phyloP scores from a whole-genome alignment of 2,329 filamentous ascomycete genomes.

The Fusarium sororula region DNA sequence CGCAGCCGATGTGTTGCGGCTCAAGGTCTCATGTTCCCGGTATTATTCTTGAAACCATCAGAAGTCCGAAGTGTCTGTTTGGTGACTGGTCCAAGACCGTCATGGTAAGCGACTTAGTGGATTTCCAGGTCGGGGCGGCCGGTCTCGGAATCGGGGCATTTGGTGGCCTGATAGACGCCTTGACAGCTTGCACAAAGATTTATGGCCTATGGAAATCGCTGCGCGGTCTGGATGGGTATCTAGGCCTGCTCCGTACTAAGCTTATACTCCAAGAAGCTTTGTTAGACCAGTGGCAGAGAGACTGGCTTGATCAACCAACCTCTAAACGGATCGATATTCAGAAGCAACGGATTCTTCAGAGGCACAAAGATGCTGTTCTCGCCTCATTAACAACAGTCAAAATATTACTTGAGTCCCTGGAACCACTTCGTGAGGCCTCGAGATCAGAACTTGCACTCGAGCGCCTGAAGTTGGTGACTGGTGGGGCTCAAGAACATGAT shows the following conservation, averaged over 20 bases:
- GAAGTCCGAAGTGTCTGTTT: not conserved
- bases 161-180: not conserved
- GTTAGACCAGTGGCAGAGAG: slow-evolving; percentile 2
- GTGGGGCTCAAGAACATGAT: not conserved
- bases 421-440: not conserved
- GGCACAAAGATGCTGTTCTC: not conserved
- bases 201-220: not conserved
- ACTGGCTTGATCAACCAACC: not conserved
- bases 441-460: not conserved
- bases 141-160: not conserved
- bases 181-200: not conserved
- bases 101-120: not conserved
- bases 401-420: not conserved
- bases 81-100: too few species aligned
- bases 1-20: not conserved
- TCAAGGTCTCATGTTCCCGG: not conserved
- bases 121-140: not conserved
- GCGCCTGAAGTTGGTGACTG: not conserved
- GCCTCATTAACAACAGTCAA: not conserved
- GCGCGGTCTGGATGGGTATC: not conserved
- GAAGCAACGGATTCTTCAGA: not conserved
- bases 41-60: not conserved
- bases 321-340: not conserved
- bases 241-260: not conserved
- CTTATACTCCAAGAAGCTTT: not conserved